phyloP scores from a whole-genome alignment of 805 yeast species.

The Tetrapisispora namnaoensis region DNA sequence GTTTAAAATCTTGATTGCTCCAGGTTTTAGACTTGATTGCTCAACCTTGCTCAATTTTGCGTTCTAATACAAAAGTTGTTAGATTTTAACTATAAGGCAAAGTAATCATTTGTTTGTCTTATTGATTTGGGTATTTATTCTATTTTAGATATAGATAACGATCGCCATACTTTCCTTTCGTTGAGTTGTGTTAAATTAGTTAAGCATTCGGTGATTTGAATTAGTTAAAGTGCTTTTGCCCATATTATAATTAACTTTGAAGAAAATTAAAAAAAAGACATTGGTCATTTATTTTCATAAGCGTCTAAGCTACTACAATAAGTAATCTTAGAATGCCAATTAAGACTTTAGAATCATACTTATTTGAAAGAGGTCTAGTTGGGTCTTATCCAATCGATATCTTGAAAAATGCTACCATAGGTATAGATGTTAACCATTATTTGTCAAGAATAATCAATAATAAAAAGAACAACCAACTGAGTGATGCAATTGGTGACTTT shows the following conservation, averaged over 20 bases:
- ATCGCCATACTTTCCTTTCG: too few species aligned
- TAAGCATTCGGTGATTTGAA: too few species aligned
- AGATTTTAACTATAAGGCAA: too few species aligned
- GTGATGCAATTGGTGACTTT: conserved; percentile 74
- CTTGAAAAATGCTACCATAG: conserved; percentile 57
- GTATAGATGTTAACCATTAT: conserved; percentile 79
- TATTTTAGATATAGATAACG: too few species aligned
- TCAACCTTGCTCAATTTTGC: neutral
- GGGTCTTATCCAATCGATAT: conserved; percentile 53
- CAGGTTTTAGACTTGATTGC: neutral
- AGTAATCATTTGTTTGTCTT: too few species aligned
- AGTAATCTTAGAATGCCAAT: conserved; percentile 27
- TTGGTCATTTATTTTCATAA: too few species aligned
- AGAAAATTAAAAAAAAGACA: too few species aligned
- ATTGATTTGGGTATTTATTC: too few species aligned
- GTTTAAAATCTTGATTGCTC: neutral
- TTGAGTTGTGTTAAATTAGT: too few species aligned
- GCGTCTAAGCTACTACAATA: neutral
- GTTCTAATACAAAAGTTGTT: neutral
- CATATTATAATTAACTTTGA: too few species aligned
- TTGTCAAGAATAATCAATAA: conserved; percentile 48
- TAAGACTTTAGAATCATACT: conserved; percentile 54
- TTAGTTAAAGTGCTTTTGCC: too few species aligned
- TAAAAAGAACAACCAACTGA: conserved; percentile 51
- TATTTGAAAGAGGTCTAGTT: conserved; percentile 58